phyloP scores from a whole-genome alignment of 768 basidiomycete genomes.

The Saitozyma sp. region DNA sequence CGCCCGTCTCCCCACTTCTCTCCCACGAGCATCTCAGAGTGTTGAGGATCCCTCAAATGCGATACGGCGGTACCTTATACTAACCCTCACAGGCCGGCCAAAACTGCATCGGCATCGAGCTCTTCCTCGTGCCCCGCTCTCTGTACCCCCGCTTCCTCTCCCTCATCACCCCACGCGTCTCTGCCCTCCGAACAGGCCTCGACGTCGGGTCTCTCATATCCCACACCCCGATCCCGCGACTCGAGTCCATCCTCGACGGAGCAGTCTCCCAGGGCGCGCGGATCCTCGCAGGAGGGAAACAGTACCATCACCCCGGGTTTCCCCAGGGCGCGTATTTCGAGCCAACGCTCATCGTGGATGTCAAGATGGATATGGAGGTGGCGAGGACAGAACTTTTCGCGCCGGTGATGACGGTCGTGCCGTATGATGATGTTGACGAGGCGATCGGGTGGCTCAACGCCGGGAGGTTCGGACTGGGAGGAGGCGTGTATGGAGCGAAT shows the following conservation, averaged over 20 bases:
- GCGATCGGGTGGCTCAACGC: conserved; percentile 85
- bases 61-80: too few relatives aligned
- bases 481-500: conserved; percentile 88
- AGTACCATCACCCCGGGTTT: conserved; percentile 66
- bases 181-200: conserved; percentile 68
- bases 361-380: conserved; percentile 68
- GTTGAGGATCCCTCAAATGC: not conserved
- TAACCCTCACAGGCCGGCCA: conserved; percentile 61
- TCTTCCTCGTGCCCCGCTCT: conserved; percentile 76
- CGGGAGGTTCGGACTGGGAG: conserved; percentile 85
- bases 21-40: too few relatives aligned
- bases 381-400: conserved; percentile 90
- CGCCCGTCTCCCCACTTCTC: too few relatives aligned
- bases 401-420: conserved; percentile 82
- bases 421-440: conserved; percentile 78
- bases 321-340: conserved; percentile 77
- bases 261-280: conserved; percentile 70
- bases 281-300: conserved; percentile 65
- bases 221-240: conserved; percentile 65
- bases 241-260: conserved; percentile 68
- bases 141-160: conserved; percentile 75
- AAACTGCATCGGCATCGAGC: conserved; percentile 96
- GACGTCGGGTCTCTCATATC: conserved; percentile 90
- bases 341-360: conserved; percentile 83
- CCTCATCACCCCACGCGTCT: conserved; percentile 61